Evolutionary conservation across 306 rosid genomes (phyloP), one percentile per base, ranked within the genome.

Genomic region (Sesbania bispinosa): DNA sequence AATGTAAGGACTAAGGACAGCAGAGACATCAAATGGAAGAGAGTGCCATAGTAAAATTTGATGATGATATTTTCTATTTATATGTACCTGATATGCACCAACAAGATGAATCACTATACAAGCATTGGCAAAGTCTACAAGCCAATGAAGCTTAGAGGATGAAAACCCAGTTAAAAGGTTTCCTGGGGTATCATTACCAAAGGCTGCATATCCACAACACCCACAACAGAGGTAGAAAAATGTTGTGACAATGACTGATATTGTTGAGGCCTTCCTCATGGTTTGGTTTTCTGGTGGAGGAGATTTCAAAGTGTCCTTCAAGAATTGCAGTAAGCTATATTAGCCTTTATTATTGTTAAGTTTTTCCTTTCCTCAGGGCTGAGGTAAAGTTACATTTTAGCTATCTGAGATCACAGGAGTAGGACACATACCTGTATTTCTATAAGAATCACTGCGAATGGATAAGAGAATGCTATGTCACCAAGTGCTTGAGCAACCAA

Each of bases 401-500:
- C 43, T 23, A 75, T 16, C 10, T 21, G 10, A 59, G 24, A 48
- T 41, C 54, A 50, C 29, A 50, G 8, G 46, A 24, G n/a, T 74
- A 15, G 1, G 10, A 33, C 10, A 9, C 29, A 51, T 79, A 92
- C 98, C 93, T 93, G 96, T 60, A 93, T 87, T 80, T 93, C 96
- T 19, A 93, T 83, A 71, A 93, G 87, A 83, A 93, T 93, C 13
- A 90, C 79, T n/a, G 98, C 55, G 77, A 85, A 90, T 42, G 98
- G 98, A 71, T 85, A 93, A 14, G 98, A 84, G 77, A 88, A 93
- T 67, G 96, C 96, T 76, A 90, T 86, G 79, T 90, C 98, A 41
- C 98, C 98, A 63, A 88, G 86, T 1, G 87, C 96, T 85, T 90
- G 96, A 81, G 92, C 88, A 64, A 71, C 67, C 50, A 93, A 69